phyloP scores from a whole-genome alignment of 2,329 filamentous ascomycete genomes.

The Alternaria sp. region DNA sequence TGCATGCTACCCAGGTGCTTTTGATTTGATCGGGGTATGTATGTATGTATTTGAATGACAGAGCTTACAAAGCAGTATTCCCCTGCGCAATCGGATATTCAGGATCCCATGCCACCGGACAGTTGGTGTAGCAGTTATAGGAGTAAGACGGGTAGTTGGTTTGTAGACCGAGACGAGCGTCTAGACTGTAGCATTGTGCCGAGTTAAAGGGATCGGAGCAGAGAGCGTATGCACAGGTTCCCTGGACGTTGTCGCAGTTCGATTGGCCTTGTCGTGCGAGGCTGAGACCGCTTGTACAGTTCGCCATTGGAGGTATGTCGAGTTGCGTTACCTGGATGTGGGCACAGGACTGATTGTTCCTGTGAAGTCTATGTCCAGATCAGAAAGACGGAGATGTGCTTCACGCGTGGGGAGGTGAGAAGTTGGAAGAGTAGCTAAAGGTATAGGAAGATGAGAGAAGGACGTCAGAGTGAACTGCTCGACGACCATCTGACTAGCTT shows the following conservation, averaged over 20 bases:
- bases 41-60: accelerated
- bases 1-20: background rate
- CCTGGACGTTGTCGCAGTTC: background rate
- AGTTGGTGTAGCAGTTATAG: background rate
- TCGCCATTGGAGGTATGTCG: background rate
- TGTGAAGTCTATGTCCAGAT: accelerated
- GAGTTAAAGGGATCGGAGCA: background rate
- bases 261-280: background rate
- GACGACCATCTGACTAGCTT: background rate
- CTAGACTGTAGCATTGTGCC: background rate
- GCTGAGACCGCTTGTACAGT: background rate
- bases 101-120: background rate
- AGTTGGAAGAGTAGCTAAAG: background rate
- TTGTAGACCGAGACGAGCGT: background rate
- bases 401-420: background rate
- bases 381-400: background rate
- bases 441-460: background rate
- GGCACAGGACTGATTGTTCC: background rate
- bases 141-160: background rate
- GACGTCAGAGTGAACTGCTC: background rate
- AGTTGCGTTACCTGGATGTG: background rate
- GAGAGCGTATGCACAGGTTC: background rate
- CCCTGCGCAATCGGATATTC: background rate
- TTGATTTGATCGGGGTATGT: background rate
- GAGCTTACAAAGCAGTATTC: background rate